A percentile compares a stretch with the other conserved stretches of the same genome.
phyloP scores from a whole-genome alignment of 1,139 yeast species.

The Geotrichum phurueaensis region DNA sequence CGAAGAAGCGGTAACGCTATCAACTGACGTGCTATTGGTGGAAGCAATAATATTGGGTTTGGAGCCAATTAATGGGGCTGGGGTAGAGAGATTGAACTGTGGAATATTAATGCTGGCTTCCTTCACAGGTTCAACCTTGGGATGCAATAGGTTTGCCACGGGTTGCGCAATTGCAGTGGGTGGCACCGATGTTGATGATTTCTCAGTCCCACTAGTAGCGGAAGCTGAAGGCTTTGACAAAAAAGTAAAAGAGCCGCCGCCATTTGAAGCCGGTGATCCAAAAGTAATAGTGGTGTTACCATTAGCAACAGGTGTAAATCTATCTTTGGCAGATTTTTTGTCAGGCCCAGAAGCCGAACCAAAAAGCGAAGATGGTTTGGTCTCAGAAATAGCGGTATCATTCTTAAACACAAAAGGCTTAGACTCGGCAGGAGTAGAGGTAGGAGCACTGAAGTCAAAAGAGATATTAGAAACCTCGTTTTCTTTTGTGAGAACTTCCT shows the following conservation, averaged over 20 bases:
- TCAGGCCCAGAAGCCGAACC: neutral
- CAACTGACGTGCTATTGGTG: neutral
- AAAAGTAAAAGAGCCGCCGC: neutral
- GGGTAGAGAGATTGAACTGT: neutral
- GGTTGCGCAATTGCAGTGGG: neutral
- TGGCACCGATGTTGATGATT: neutral
- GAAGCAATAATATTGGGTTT: neutral
- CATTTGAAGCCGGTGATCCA: neutral
- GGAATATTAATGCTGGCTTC: neutral
- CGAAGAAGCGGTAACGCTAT: neutral
- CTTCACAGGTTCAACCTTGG: neutral
- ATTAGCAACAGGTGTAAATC: neutral
- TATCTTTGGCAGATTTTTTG: neutral
- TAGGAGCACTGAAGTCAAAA: neutral
- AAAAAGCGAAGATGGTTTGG: neutral
- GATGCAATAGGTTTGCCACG: neutral
- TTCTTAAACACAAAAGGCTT: neutral
- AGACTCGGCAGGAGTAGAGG: constrained; percentile 5
- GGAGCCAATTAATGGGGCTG: neutral
- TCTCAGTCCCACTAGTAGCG: neutral
- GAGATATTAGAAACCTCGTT: neutral
- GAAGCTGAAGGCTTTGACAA: neutral
- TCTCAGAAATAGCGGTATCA: neutral
- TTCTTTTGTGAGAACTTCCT: neutral
- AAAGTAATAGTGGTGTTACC: neutral